Conservation (phyloP, 78 protist genomes). For the Salpingoeca rosetta region DNA sequence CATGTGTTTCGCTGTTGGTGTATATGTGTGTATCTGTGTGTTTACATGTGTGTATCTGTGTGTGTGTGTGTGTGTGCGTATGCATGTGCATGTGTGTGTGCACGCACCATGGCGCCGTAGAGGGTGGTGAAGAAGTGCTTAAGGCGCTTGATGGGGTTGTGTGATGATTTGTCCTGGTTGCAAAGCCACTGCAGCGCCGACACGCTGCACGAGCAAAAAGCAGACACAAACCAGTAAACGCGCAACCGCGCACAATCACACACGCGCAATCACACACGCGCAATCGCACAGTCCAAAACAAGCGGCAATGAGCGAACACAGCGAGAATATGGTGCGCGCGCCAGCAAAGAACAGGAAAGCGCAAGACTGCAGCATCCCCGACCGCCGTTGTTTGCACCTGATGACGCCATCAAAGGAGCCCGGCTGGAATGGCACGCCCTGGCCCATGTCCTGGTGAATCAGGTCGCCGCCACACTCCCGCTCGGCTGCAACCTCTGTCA, state of each 20-base stretch:
- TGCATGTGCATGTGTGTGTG: too few relatives aligned
- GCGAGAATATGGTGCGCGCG: neutral
- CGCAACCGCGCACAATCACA: neutral
- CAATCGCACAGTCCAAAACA: too few relatives aligned
- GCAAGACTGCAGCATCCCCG: too few relatives aligned
- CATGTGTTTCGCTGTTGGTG: too few relatives aligned
- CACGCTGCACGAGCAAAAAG: constrained; percentile 26
- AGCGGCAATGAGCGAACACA: neutral
- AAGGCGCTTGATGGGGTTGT: constrained; percentile 67
- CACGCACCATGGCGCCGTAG: constrained; percentile 41
- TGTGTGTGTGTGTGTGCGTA: too few relatives aligned
- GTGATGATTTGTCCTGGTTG: constrained; percentile 68
- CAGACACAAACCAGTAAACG: neutral
- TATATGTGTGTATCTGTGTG: too few relatives aligned
- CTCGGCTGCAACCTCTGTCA: constrained; percentile 14
- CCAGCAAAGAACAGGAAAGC: neutral
- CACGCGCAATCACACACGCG: too few relatives aligned
- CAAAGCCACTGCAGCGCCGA: constrained; percentile 95
- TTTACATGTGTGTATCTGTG: too few relatives aligned
- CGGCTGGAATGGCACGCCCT: constrained; percentile 71
- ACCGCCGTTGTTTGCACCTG: constrained; percentile 10
- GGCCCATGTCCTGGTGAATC: constrained; percentile 75
- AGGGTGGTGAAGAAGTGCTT: constrained; percentile 75
- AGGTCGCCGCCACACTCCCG: constrained; percentile 57
- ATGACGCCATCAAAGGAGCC: constrained; percentile 82